Base-by-base conservation (phyloP, 1,284 basidiomycete species). In the Cutaneotrichosporon arboriforme region DNA sequence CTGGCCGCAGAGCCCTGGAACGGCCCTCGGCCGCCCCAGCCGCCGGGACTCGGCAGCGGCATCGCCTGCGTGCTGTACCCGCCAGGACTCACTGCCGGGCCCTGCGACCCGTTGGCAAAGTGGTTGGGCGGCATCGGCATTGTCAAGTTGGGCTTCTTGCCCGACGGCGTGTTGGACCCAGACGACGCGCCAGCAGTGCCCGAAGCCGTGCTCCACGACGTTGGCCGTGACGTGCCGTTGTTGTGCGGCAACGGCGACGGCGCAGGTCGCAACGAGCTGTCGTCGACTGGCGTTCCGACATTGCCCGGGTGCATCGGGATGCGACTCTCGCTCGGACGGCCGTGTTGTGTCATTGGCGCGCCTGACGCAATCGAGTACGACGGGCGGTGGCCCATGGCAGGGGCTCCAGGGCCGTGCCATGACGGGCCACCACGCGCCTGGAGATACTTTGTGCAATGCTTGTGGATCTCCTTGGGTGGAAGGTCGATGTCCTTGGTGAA, bases 381-480 rank as follows among this genome's bases (percentile, higher is more conserved):
- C 10, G 26, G 26, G 7, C 26, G 26, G 26, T 31, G 26, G 26
- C 26, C 26, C 26, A 18, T n/a, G 4, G 39, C 39, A 8, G 39
- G 18, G 39, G 14, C 8, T 38, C 26, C 26, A 5, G 26, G 10
- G 26, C 26, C 26, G 26, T 31, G 26, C 26, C 26, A 31, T 10
- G 5, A 10, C 26, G 26, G 26, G 15, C 46, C 46, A 35, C 23
- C 48, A 38, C 26, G 47, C 70, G 35, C 72, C 68, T 9, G 33
- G 52, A 83, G 79, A 66, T 89, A 91, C 34, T 83, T 85, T 57
- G 89, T 87, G 63, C 86, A 88, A 73, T 88, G 90, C 81, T 89
- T 91, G 78, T 91, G 77, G 67, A 93, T 88, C 47, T 93, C 90
- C 72, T 90, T 90, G 62, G 85, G 84, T 4, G 90, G 87, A 23